Evolutionary conservation across 148 eudicot species (phyloP), one percentile per base, ranked within the genome.

Genomic region (Nepenthes gracilis): DNA sequence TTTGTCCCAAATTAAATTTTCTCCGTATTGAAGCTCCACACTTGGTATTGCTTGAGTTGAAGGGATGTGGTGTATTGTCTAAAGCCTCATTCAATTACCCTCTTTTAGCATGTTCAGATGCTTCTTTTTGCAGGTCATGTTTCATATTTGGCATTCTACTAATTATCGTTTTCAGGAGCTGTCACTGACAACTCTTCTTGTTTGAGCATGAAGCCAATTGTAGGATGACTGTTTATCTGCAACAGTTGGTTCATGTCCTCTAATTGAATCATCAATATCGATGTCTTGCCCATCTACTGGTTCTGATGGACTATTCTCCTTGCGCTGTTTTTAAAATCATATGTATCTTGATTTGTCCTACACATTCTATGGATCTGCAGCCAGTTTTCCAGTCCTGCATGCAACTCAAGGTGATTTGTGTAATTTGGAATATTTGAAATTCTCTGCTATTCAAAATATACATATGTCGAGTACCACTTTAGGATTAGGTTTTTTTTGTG

Each of bases 211-310:
- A 86, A 91, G 97, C 77, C 96, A 83, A 77, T 80, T 91, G 40
- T 79, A 75, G 69, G 97, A 87, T 58, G 83, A 78, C 43, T 85
- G 87, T 72, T 77, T 91, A 59, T 85, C 90, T 53, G 96, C 90
- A 23, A 87, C 97, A 52, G 70, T 88, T 74, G 72, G 71, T 50
- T 83, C 86, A 13, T 91, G 97, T 61, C 90, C 90, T 12, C 77
- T 80, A 9, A 87, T 91, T 47, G 97, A 85, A 49, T 83, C 83
- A 59, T 73, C 88, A 77, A 87, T 92, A 54, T 66, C 88, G 63
- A 92, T 88, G 96, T 88, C 96, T 12, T 92, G 97, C 63, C 81
- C 90, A 11, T 81, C 97, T 60, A 81, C 88, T 78, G 96, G 96
- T 48, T 71, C 87, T 45, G 88, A 78, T 64, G 97, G 96, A 51